phyloP scores from a whole-genome alignment of 2,329 filamentous ascomycete species.

The Penicillium sp. region DNA sequence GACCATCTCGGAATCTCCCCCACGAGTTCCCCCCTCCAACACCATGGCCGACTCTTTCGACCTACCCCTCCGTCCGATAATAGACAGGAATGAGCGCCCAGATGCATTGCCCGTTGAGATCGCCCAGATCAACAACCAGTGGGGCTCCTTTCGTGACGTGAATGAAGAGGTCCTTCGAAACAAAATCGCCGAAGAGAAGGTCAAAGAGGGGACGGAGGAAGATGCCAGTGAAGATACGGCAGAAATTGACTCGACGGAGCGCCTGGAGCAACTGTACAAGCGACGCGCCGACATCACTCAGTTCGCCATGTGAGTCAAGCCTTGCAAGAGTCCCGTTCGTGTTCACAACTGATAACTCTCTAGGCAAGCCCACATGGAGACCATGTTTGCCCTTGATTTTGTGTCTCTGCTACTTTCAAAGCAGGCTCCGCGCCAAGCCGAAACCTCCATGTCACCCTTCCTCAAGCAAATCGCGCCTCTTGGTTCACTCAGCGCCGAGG shows the following conservation, averaged over 20 bases:
- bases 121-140: constrained; percentile 73
- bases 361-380: constrained; percentile 49
- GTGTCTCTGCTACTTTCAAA: constrained; percentile 83
- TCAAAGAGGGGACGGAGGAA: constrained; percentile 51
- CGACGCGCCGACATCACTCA: constrained; percentile 47
- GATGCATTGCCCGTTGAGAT: constrained; percentile 73
- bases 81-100: constrained; percentile 51
- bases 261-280: constrained; percentile 46
- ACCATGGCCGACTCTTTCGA: constrained; percentile 46
- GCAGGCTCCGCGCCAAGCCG: constrained; percentile 70
- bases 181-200: constrained; percentile 61
- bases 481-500: constrained; percentile 71
- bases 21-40: not conserved
- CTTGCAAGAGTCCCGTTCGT: not conserved
- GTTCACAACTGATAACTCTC: constrained; percentile 7
- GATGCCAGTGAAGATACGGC: constrained; percentile 37
- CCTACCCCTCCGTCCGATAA: constrained; percentile 64
- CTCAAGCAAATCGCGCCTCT: constrained; percentile 72
- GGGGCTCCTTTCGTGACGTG: constrained; percentile 79
- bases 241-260: constrained; percentile 42
- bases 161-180: constrained; percentile 71
- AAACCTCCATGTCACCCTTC: constrained; percentile 68
- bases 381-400: constrained; percentile 74
- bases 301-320: constrained; percentile 41
- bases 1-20: not conserved